A percentile compares a stretch with the other conserved stretches of the same genome.
phyloP scores from a whole-genome alignment of 1,139 yeast genomes.

The Yamadazyma atmosphaerica region DNA sequence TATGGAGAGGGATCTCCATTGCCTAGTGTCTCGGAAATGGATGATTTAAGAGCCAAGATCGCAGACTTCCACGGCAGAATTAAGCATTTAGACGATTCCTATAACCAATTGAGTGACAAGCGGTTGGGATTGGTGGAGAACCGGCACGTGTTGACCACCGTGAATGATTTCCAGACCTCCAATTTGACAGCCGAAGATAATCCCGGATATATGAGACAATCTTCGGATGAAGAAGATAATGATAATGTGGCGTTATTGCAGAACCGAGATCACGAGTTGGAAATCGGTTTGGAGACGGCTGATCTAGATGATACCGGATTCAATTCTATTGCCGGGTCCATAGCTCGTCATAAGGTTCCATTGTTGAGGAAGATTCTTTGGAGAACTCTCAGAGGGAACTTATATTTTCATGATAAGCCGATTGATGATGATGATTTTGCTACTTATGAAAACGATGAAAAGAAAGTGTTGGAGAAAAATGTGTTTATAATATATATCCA shows the following conservation, averaged over 20 bases:
- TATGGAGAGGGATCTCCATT: constrained; percentile 29
- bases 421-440: constrained; percentile 37
- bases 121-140: constrained; percentile 31
- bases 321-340: constrained; percentile 53
- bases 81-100: constrained; percentile 36
- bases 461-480: constrained; percentile 56
- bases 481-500: constrained; percentile 87
- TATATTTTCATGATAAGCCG: constrained; percentile 50
- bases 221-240: constrained; percentile 17
- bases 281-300: constrained; percentile 26
- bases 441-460: constrained; percentile 22
- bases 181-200: constrained; percentile 10
- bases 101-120: constrained; percentile 22
- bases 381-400: constrained; percentile 57
- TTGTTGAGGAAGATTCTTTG: constrained; percentile 52
- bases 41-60: constrained; percentile 24
- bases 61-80: constrained; percentile 26
- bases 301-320: constrained; percentile 49
- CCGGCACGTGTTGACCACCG: constrained; percentile 30
- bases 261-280: constrained; percentile 25
- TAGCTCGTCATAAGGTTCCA: constrained; percentile 44
- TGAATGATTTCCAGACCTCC: constrained; percentile 31
- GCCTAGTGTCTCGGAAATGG: constrained; percentile 34
- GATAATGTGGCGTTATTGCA: constrained; percentile 38
- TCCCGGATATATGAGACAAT: constrained; percentile 4